A percentile compares a stretch with the other conserved stretches of the same genome.
Evolutionary conservation across 768 basidiomycete genomes (phyloP).

Genomic region (Chalciporus sphaerocephalus): DNA sequence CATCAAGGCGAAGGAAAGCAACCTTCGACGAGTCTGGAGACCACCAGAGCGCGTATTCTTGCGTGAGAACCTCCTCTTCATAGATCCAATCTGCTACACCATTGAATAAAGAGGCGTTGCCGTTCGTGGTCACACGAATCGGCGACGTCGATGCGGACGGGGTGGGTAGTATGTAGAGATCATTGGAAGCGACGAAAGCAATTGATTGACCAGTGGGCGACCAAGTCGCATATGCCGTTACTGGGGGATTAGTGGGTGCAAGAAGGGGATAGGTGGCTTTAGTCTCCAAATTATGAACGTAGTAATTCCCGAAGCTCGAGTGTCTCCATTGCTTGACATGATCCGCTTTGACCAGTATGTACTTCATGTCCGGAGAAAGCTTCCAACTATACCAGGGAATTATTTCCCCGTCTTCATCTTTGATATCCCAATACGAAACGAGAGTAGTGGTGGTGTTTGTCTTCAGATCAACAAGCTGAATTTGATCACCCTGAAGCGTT

Average conservation of each 20-base stretch:
- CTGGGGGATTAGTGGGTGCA: constrained; percentile 63
- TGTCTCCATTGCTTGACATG: constrained; percentile 91
- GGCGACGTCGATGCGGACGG: constrained; percentile 44
- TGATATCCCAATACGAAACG: constrained; percentile 54
- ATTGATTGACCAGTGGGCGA: constrained; percentile 78
- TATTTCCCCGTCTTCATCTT: constrained; percentile 51
- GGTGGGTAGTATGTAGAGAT: constrained; percentile 78
- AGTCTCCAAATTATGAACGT: constrained; percentile 75
- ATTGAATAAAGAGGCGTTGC: constrained; percentile 82
- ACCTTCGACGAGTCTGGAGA: constrained; percentile 58
- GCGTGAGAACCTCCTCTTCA: constrained; percentile 82
- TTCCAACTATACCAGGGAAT: constrained; percentile 63
- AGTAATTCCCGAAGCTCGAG: constrained; percentile 89
- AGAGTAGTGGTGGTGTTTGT: constrained; percentile 63
- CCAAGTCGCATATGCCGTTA: constrained; percentile 80
- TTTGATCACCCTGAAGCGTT: constrained; percentile 51
- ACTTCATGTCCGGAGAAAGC: constrained; percentile 87
- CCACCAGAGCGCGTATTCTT: constrained; percentile 85
- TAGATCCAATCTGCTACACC: constrained; percentile 98
- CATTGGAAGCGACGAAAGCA: constrained; percentile 82
- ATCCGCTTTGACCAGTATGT: constrained; percentile 77
- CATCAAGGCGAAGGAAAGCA: constrained; percentile 86
- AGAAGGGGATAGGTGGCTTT: constrained; percentile 68
- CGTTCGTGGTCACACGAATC: constrained; percentile 77
- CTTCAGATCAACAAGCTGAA: constrained; percentile 79